phyloP scores from a whole-genome alignment of 2,329 filamentous ascomycete genomes.

The Fusarium brachygibbosum region DNA sequence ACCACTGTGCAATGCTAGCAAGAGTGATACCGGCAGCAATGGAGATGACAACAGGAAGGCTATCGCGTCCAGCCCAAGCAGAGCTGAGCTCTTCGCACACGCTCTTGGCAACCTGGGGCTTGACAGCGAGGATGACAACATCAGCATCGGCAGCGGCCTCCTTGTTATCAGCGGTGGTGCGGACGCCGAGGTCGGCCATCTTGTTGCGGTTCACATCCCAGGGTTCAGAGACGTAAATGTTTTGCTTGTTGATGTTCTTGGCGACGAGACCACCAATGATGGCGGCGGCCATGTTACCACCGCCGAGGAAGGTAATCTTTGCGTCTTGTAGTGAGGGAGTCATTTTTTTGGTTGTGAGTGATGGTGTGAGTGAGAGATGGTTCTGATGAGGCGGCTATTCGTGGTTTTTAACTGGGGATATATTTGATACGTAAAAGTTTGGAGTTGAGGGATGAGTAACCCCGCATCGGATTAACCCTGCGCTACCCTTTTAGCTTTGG shows the following conservation, averaged over 20 bases:
- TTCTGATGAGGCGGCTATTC: background rate
- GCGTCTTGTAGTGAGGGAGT: conserved; percentile 50
- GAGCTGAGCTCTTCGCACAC: conserved; percentile 63
- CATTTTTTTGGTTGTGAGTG: conserved; percentile 39
- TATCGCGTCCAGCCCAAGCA: conserved; percentile 53
- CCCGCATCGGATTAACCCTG: conserved; percentile 44
- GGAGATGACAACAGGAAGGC: conserved; percentile 61
- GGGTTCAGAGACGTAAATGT: conserved; percentile 64
- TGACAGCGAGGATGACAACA: conserved; percentile 64
- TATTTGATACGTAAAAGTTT: conserved; percentile 34
- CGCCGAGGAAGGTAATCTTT: conserved; percentile 58
- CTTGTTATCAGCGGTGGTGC: conserved; percentile 61
- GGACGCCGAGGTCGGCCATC: conserved; percentile 61
- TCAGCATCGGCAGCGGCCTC: conserved; percentile 61
- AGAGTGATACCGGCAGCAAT: conserved; percentile 65
- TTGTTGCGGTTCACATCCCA: conserved; percentile 67
- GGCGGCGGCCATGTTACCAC: conserved; percentile 67
- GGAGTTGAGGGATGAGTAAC: conserved; percentile 24
- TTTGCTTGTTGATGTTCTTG: conserved; percentile 59
- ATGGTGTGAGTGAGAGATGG: background rate
- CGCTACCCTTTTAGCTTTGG: conserved; percentile 27
- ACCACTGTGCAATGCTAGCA: conserved; percentile 59
- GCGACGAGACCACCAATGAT: conserved; percentile 64
- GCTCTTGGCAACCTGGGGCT: conserved; percentile 63
- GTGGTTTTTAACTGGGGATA: conserved; percentile 29